Evolutionary conservation across 306 rosid genomes (phyloP).

Genomic region (Delonix regia): DNA sequence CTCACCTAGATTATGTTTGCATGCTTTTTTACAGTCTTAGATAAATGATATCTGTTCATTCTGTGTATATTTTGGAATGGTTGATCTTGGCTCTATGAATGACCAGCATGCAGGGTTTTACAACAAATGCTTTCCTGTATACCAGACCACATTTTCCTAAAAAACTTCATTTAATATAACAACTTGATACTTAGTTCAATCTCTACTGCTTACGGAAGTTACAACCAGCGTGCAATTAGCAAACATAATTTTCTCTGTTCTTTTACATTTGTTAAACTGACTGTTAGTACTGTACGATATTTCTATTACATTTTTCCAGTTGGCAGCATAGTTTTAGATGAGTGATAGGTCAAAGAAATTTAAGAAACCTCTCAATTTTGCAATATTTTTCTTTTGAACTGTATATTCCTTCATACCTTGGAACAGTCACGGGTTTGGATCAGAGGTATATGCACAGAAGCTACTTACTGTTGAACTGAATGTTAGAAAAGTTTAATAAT

Average conservation of each 20-base stretch:
- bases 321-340: background rate
- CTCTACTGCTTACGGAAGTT: constrained; percentile 17
- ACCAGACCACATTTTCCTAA: background rate
- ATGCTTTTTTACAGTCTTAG: no score
- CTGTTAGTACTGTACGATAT: background rate
- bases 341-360: constrained; percentile 2
- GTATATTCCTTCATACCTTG: background rate
- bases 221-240: constrained; percentile 16
- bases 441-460: background rate
- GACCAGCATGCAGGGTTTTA: background rate
- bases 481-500: constrained; percentile 10
- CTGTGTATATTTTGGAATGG: no score
- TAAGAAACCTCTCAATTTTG: background rate
- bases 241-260: background rate
- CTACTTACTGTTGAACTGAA: constrained; percentile 16
- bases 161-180: background rate
- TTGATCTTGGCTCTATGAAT: background rate
- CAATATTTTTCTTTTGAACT: background rate
- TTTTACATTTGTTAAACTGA: constrained; percentile 16
- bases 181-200: constrained; percentile 21
- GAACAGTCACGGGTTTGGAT: background rate
- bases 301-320: background rate
- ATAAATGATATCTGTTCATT: no score
- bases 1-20: no score
- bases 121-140: background rate